Conservation (phyloP, 495 filamentous ascomycete species). For the Talaromyces ruber region DNA sequence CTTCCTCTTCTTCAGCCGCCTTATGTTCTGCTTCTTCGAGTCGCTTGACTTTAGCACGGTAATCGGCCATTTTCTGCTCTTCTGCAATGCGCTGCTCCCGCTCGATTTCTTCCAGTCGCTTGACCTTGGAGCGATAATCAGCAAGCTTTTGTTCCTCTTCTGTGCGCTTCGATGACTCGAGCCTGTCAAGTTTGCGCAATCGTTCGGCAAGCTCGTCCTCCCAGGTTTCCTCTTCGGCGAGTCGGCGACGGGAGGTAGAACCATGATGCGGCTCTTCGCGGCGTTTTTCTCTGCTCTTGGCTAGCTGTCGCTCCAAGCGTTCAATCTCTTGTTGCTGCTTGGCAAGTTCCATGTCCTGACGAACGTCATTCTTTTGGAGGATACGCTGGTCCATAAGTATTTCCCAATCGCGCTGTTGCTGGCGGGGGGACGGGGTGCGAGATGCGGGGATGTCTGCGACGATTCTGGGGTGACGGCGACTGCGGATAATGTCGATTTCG, state of each 20-base stretch:
- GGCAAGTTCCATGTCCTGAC: slow-evolving; percentile 32
- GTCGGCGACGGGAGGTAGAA: neutral
- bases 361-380: slow-evolving; percentile 26
- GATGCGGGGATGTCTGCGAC: slow-evolving; percentile 9
- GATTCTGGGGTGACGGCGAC: slow-evolving; percentile 14
- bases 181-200: slow-evolving; percentile 8
- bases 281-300: slow-evolving; percentile 19
- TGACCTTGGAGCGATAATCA: slow-evolving; percentile 19
- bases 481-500: slow-evolving; percentile 20
- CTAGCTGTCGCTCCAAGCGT: slow-evolving; percentile 33
- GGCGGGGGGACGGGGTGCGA: slow-evolving; percentile 12
- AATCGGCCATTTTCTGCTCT: slow-evolving; percentile 21
- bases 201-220: slow-evolving; percentile 7
- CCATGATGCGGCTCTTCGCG: slow-evolving; percentile 6
- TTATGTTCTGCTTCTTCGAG: slow-evolving; percentile 23
- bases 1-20: slow-evolving; percentile 21
- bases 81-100: slow-evolving; percentile 22
- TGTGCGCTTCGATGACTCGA: slow-evolving; percentile 22
- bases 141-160: slow-evolving; percentile 24
- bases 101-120: slow-evolving; percentile 24
- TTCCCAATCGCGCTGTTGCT: slow-evolving; percentile 25
- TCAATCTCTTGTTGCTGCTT: slow-evolving; percentile 38
- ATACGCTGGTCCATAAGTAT: slow-evolving; percentile 27
- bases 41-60: slow-evolving; percentile 18
- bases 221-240: neutral